Conservation (phyloP, 208 protist species). For the Acanthamoeba sp. region DNA sequence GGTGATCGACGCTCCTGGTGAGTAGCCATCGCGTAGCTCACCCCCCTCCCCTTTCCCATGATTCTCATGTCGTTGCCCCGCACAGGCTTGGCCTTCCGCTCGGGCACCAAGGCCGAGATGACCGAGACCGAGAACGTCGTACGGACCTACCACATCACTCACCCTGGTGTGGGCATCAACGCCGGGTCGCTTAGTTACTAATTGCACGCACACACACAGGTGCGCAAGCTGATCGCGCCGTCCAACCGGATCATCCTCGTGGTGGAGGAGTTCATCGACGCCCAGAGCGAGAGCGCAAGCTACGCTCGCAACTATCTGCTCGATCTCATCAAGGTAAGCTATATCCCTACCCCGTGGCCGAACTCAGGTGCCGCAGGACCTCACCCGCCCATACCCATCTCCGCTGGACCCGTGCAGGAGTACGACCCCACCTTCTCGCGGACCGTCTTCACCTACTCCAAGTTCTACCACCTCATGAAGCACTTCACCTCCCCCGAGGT, state of each 20-base stretch:
- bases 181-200: not conserved
- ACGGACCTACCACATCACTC: too few species aligned
- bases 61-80: not conserved
- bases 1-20: constrained; percentile 2
- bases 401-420: not conserved
- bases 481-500: constrained; percentile 25
- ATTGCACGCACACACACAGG: not conserved
- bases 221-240: constrained; percentile 55
- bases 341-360: too few species aligned
- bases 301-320: constrained; percentile 61
- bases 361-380: too few species aligned
- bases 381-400: too few species aligned
- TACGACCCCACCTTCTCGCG: constrained; percentile 57
- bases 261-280: constrained; percentile 61
- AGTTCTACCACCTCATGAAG: constrained; percentile 57
- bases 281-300: constrained; percentile 45
- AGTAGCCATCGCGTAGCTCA: too few species aligned
- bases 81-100: not conserved
- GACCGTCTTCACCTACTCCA: constrained; percentile 46
- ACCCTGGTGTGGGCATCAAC: too few species aligned
- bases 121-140: constrained; percentile 2
- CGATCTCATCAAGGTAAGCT: constrained; percentile 10
- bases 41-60: too few species aligned
- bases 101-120: constrained; percentile 42
- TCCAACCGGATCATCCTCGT: constrained; percentile 52